phyloP scores from a whole-genome alignment of 495 filamentous ascomycete genomes.

The Penicillium flavigenum region DNA sequence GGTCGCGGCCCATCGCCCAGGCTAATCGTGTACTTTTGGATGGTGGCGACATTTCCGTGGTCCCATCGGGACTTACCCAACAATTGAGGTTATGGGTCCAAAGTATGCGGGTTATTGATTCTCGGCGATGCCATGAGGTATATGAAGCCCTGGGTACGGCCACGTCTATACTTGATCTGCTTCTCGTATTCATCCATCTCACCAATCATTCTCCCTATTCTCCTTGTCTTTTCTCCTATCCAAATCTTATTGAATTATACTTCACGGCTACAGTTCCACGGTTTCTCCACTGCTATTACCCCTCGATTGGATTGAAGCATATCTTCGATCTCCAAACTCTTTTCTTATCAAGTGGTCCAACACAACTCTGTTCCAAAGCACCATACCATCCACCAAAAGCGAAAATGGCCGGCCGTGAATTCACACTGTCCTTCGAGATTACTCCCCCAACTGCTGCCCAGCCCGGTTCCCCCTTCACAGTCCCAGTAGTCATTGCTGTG shows the following conservation, averaged over 20 bases:
- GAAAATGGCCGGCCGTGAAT: slow-evolving; percentile 38
- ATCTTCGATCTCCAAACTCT: slow-evolving; percentile 9
- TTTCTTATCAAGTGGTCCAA: not conserved
- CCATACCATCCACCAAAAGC: not conserved
- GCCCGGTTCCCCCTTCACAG: slow-evolving; percentile 33
- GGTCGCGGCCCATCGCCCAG: slow-evolving; percentile 18
- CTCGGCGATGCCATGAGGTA: slow-evolving; percentile 21
- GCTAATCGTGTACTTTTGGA: slow-evolving; percentile 25
- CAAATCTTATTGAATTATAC: slow-evolving; percentile 4
- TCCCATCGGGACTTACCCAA: slow-evolving; percentile 6
- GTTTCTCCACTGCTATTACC: slow-evolving; percentile 1
- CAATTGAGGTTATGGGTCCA: slow-evolving; percentile 15
- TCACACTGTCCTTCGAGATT: slow-evolving; percentile 37
- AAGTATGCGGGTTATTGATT: slow-evolving; percentile 7
- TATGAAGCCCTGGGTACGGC: slow-evolving; percentile 23
- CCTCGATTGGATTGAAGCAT: slow-evolving; percentile 13
- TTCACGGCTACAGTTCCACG: slow-evolving; percentile 13
- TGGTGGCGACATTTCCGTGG: slow-evolving; percentile 23
- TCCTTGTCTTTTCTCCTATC: not conserved
- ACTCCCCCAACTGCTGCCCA: slow-evolving; percentile 32
- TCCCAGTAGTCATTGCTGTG: slow-evolving; percentile 39
- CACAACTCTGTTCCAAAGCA: not conserved
- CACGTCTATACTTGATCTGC: slow-evolving; percentile 1
- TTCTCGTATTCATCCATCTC: slow-evolving; percentile 6
- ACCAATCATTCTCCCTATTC: not conserved